Evolutionary conservation across 108 stramenopile genomes (phyloP), one percentile per base, ranked within the genome.

Genomic region (Cylindrotheca fusiformis): DNA sequence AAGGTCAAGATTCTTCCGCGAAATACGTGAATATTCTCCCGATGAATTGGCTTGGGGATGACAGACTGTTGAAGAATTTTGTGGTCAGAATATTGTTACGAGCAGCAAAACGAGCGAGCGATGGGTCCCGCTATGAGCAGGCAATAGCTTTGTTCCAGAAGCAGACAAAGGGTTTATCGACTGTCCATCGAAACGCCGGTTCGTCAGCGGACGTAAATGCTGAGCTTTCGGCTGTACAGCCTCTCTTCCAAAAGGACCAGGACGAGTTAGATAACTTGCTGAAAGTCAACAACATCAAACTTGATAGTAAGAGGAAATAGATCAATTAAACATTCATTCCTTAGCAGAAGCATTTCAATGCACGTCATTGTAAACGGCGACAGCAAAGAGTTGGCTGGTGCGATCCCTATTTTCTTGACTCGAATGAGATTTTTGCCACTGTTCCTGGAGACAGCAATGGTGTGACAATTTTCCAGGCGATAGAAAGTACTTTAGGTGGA

Each of bases 381-480:
- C n/a, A n/a, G n/a, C n/a, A n/a, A n/a, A n/a, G n/a, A n/a, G n/a
- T n/a, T n/a, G n/a, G n/a, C n/a, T n/a, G n/a, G n/a, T n/a, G n/a
- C n/a, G n/a, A n/a, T n/a, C n/a, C n/a, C n/a, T n/a, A n/a, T n/a
- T n/a, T n/a, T n/a, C n/a, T n/a, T n/a, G n/a, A n/a, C n/a, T n/a
- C n/a, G n/a, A n/a, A n/a, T n/a, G 33, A 23, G 25, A 75, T 56
- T 32, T 75, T 75, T 4, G 48, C 68, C 10, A 70, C 64, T 0
- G 72, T 74, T 14, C 72, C 72, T 23, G 47, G 49, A 22, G 65
- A 74, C 20, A 69, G 32, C 27, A 78, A 44, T n/a, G 66, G 72
- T n/a, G 71, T 48, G 14, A 78, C 41, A 46, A 73, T 25, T 14
- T 73, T 74, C 77, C 77, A 78, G 12, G 50, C 63, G 22, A 57